Percentiles rank a stretch among this genome's conserved stretches.
Conservation (phyloP, 768 basidiomycete genomes). For the Pisolithus marmoratus region DNA sequence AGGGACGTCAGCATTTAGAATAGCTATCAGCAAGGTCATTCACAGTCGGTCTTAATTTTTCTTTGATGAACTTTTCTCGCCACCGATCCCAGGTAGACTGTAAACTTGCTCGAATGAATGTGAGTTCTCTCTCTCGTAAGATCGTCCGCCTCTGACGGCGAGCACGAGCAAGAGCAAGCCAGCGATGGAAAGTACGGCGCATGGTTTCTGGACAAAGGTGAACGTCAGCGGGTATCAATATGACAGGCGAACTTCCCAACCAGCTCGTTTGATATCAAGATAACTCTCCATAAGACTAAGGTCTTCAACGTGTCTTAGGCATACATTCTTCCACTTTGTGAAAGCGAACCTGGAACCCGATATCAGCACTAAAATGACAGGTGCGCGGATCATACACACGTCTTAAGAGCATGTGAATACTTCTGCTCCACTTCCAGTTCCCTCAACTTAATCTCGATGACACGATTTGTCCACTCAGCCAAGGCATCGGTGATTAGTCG, state of each 20-base stretch:
- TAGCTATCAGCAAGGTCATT: slow-evolving; percentile 13
- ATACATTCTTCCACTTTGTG: slow-evolving; percentile 62
- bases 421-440: slow-evolving; percentile 60
- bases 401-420: slow-evolving; percentile 31
- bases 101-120: slow-evolving; percentile 48
- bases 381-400: slow-evolving; percentile 23
- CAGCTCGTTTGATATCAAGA: slow-evolving; percentile 74
- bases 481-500: slow-evolving; percentile 46
- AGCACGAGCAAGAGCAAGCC: slow-evolving; percentile 57
- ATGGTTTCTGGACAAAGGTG: slow-evolving; percentile 46
- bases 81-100: slow-evolving; percentile 72
- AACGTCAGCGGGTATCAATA: not conserved
- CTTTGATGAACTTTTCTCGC: slow-evolving; percentile 66
- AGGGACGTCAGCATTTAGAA: slow-evolving; percentile 5
- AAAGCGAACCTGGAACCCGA: slow-evolving; percentile 44
- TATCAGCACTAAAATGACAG: slow-evolving; percentile 6
- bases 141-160: slow-evolving; percentile 55
- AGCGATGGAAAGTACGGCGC: slow-evolving; percentile 63
- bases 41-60: slow-evolving; percentile 61
- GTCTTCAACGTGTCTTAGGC: slow-evolving; percentile 61
- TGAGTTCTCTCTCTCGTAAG: slow-evolving; percentile 56
- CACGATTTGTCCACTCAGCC: slow-evolving; percentile 62
- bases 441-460: slow-evolving; percentile 67
- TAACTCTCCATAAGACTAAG: slow-evolving; percentile 81
- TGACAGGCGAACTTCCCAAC: slow-evolving; percentile 29